These are phyloP conservation scores for Mallotus japonicus DNA, from an alignment of 441 rosid species.

Conservation along the genomic window DNA sequence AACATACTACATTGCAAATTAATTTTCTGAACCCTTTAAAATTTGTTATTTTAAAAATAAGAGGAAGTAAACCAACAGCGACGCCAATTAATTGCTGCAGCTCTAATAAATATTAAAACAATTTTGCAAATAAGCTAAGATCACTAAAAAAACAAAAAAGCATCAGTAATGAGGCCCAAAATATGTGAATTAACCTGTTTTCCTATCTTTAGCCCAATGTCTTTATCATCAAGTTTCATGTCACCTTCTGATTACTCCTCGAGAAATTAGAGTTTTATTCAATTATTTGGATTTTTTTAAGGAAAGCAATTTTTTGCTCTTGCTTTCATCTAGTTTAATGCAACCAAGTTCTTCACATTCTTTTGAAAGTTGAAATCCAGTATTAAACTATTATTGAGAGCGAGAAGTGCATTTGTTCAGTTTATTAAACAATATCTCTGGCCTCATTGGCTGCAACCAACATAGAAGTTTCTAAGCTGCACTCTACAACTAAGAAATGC, in stretches of 20 bases:
- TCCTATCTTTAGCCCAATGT: neutral
- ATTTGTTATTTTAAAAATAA: neutral
- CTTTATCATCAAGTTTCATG: no score
- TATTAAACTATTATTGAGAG: neutral
- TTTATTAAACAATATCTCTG: neutral
- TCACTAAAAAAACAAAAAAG: neutral
- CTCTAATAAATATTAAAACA: neutral
- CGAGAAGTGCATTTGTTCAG: neutral
- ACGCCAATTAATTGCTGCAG: neutral
- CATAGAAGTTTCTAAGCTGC: neutral
- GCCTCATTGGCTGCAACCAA: neutral
- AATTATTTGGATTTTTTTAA: neutral
- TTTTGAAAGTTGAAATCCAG: neutral
- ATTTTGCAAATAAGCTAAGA: neutral
- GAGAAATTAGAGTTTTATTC: neutral
- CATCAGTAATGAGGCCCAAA: neutral
- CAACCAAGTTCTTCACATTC: neutral
- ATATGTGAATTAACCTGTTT: neutral
- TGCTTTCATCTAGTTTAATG: neutral
- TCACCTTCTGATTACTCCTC: neutral
- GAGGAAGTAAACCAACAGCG: neutral
- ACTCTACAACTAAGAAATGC: neutral
- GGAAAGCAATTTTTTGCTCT: neutral
- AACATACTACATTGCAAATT: neutral
- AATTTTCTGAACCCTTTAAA: neutral